Base-by-base conservation (phyloP, 164 flowering plant species). In the Magnolia officinalis region DNA sequence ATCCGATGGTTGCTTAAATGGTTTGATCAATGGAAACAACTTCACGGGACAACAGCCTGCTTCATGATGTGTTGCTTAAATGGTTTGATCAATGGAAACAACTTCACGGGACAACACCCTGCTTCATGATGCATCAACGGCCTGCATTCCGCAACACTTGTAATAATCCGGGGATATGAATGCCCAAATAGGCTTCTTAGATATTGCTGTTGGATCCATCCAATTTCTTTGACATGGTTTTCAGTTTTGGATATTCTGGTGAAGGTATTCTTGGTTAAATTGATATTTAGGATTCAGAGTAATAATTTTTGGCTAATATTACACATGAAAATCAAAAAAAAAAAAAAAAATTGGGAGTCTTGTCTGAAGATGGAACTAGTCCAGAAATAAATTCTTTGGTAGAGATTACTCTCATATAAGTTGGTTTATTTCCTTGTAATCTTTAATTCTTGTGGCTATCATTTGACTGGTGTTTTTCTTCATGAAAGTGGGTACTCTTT, bases 1-100 rank as follows among this genome's bases (percentile, higher is more conserved):
- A n/a, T 72, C 76, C 20, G 83, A 77, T 69, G 86, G 86, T 67
- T 65, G 37, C 13, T 74, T 85, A 29, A 76, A 75, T 21, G 74
- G 67, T n/a, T n/a, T n/a, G n/a, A n/a, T n/a, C n/a, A n/a, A n/a
- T n/a, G n/a, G n/a, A n/a, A n/a, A n/a, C n/a, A n/a, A n/a, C n/a
- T n/a, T n/a, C n/a, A n/a, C n/a, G n/a, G n/a, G n/a, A n/a, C n/a
- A n/a, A n/a, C n/a, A n/a, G n/a, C n/a, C n/a, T n/a, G n/a, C n/a
- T n/a, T n/a, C n/a, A n/a, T n/a, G n/a, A n/a, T n/a, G n/a, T n/a
- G n/a, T n/a, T n/a, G n/a, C n/a, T n/a, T n/a, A n/a, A n/a, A n/a
- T n/a, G n/a, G n/a, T 69, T 50, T 52, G 71, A 50, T 74, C 71
- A 66, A 52, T 23, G 64, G 72, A 24, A 26, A 50, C 45, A 18